Evolutionary conservation across 176 grass and related monocot genomes (phyloP).

Genomic region (Oryza nivara): DNA sequence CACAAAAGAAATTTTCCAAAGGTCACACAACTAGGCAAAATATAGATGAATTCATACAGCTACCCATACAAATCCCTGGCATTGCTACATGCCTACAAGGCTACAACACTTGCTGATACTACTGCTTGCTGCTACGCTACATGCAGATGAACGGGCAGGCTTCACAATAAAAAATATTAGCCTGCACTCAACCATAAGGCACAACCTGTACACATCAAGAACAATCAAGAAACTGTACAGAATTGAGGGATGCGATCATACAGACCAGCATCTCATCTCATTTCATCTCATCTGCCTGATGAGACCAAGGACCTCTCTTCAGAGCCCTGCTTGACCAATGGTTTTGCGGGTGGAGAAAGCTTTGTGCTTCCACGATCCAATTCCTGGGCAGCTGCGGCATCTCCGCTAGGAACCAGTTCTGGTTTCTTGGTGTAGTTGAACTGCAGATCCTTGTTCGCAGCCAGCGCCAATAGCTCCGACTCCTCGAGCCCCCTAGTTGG

Average conservation of each 20-base stretch:
- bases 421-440: conserved; percentile 73
- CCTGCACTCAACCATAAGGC: conserved; percentile 49
- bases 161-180: conserved; percentile 56
- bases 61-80: conserved; percentile 26
- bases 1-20: too few relatives aligned
- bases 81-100: conserved; percentile 16
- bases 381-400: conserved; percentile 12
- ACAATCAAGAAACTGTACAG: conserved; percentile 59
- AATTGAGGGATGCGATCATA: conserved; percentile 32
- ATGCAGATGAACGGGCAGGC: conserved; percentile 27
- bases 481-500: conserved; percentile 81
- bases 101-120: conserved; percentile 28
- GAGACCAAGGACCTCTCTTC: conserved; percentile 64
- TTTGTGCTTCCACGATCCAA: conserved; percentile 33
- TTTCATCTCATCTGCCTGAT: conserved; percentile 68
- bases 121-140: conserved; percentile 44
- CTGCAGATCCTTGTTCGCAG: conserved; percentile 80
- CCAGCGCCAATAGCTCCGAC: conserved; percentile 69
- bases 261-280: conserved; percentile 32
- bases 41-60: conserved; percentile 23
- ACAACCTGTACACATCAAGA: conserved; percentile 55
- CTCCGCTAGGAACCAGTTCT: conserved; percentile 29
- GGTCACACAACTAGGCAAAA: background rate
- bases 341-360: conserved; percentile 32
- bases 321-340: conserved; percentile 38